Percentiles rank a stretch among this genome's conserved stretches.
phyloP scores from a whole-genome alignment of 2,329 filamentous ascomycete species.

The Colletotrichum orchidophilum region DNA sequence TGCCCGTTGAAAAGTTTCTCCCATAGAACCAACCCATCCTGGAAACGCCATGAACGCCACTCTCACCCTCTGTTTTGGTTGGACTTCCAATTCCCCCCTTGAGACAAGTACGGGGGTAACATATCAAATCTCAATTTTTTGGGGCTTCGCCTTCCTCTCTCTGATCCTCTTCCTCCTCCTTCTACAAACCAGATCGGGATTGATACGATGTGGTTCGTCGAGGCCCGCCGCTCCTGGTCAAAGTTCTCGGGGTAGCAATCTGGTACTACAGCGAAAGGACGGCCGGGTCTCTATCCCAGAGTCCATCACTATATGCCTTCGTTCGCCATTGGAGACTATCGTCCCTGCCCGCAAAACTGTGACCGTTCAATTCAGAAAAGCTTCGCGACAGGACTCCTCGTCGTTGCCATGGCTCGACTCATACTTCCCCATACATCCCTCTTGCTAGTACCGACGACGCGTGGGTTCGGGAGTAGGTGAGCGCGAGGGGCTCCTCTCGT shows the following conservation, averaged over 20 bases:
- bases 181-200: background rate
- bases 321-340: no score
- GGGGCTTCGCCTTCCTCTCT: background rate
- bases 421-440: no score
- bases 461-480: constrained; percentile 89
- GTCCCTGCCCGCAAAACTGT: no score
- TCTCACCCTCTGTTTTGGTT: background rate
- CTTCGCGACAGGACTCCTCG: background rate
- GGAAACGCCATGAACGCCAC: constrained; percentile 29
- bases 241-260: no score
- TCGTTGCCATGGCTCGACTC: background rate
- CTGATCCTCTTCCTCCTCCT: background rate
- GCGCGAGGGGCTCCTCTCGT: constrained; percentile 82
- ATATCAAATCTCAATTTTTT: background rate
- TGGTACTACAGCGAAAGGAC: no score
- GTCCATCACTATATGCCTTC: no score
- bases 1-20: background rate
- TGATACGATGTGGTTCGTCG: background rate
- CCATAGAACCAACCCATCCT: background rate
- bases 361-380: no score
- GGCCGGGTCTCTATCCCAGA: no score
- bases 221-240: background rate
- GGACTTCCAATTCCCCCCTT: background rate
- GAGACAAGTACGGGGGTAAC: background rate
- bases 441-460: constrained; percentile 71